A percentile compares a stretch with the other conserved stretches of the same genome.
Conservation (phyloP, 129 eudicot genomes). For the Gnaphalium uliginosum region DNA sequence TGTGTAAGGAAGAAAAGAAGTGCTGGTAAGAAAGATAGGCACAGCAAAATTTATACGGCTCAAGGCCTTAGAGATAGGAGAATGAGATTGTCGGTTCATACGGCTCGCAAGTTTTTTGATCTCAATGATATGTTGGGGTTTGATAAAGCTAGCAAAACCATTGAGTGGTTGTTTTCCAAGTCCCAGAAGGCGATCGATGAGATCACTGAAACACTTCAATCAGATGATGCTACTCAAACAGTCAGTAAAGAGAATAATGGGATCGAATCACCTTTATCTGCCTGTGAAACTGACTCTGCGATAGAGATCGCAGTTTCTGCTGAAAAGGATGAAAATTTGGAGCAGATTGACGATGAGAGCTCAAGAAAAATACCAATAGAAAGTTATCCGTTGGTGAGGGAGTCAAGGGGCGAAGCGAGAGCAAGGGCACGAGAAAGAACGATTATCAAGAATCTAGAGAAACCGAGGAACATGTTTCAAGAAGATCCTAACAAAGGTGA, state of each 20-base stretch:
- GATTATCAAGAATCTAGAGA: slow-evolving; percentile 21
- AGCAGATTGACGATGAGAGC: slow-evolving; percentile 1
- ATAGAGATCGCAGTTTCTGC: background rate
- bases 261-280: slow-evolving; percentile 27
- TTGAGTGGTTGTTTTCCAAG: slow-evolving; percentile 57
- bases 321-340: slow-evolving; percentile 4
- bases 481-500: slow-evolving; percentile 10
- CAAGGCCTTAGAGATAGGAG: slow-evolving; percentile 56
- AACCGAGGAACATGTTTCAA: slow-evolving; percentile 13
- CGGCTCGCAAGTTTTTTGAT: slow-evolving; percentile 56
- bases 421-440: slow-evolving; percentile 39
- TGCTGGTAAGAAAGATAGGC: slow-evolving; percentile 55
- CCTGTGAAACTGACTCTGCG: slow-evolving; percentile 6
- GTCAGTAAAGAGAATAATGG: background rate
- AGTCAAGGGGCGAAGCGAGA: slow-evolving; percentile 31
- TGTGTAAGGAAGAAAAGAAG: slow-evolving; percentile 29
- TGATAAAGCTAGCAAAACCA: slow-evolving; percentile 63
- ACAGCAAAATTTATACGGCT: slow-evolving; percentile 57
- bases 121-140: slow-evolving; percentile 58
- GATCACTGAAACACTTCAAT: slow-evolving; percentile 23
- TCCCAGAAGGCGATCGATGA: slow-evolving; percentile 53
- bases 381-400: slow-evolving; percentile 5
- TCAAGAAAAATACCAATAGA: background rate
- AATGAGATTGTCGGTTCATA: slow-evolving; percentile 58
- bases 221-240: slow-evolving; percentile 16